Evolutionary conservation across 768 basidiomycete genomes (phyloP).

Genomic region (Leucosporidium scottii): DNA sequence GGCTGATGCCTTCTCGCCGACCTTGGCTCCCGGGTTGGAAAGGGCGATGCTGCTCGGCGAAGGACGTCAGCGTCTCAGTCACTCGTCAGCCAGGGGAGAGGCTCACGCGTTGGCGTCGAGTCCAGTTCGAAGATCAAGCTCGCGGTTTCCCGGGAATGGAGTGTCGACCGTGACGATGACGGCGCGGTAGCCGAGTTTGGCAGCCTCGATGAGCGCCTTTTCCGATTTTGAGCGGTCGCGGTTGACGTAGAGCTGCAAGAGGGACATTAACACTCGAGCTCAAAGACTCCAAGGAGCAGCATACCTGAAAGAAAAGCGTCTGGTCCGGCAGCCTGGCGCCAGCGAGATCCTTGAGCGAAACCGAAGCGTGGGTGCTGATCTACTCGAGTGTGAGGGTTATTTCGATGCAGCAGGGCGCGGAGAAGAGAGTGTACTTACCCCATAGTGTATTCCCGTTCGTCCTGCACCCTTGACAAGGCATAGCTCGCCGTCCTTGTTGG

Average conservation of each 20-base stretch:
- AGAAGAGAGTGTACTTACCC: too few relatives aligned
- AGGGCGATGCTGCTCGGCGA: too few relatives aligned
- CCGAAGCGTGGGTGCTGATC: conserved; percentile 16
- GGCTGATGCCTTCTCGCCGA: too few relatives aligned
- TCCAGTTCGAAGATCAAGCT: conserved; percentile 21
- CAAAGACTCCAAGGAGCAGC: not conserved
- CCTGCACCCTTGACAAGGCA: conserved; percentile 12
- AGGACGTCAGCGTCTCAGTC: too few relatives aligned
- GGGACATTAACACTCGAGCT: not conserved
- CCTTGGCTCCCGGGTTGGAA: too few relatives aligned
- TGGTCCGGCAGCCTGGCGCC: not conserved
- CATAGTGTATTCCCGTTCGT: not conserved
- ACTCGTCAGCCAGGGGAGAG: too few relatives aligned
- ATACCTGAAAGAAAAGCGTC: conserved; percentile 10
- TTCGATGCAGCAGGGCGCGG: too few relatives aligned
- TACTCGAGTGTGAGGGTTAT: not conserved
- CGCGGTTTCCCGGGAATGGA: conserved; percentile 37
- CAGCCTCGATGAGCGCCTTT: conserved; percentile 14
- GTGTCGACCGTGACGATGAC: conserved; percentile 45
- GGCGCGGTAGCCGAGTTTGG: conserved; percentile 34
- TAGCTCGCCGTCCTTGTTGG: conserved; percentile 16
- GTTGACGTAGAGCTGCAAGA: conserved; percentile 32
- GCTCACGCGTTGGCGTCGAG: conserved; percentile 10
- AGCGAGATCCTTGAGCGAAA: conserved; percentile 12
- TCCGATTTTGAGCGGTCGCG: conserved; percentile 17